phyloP scores from a whole-genome alignment of 192 early-diverging fungal genomes.

The Backusella circina region DNA sequence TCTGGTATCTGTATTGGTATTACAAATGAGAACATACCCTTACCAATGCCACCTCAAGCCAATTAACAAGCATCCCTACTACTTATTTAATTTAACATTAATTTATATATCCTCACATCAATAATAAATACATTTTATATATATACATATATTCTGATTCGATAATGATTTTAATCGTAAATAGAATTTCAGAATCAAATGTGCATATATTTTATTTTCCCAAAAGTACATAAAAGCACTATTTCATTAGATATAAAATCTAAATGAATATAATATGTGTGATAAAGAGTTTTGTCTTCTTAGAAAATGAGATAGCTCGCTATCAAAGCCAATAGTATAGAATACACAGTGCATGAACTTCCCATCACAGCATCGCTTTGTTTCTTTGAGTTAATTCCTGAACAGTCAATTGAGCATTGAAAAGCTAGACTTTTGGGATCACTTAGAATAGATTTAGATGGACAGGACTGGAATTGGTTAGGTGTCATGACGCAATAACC shows the following conservation, averaged over 20 bases:
- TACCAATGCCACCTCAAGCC: not conserved
- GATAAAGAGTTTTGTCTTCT: too few species aligned
- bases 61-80: not conserved
- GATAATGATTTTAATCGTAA: not conserved
- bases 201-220: too few species aligned
- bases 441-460: not conserved
- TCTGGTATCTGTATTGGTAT: not conserved
- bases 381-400: not conserved
- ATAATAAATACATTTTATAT: not conserved
- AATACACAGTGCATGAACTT: not conserved
- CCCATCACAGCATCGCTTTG: not conserved
- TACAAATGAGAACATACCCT: conserved; percentile 9
- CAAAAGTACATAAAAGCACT: not conserved
- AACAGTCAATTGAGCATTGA: conserved; percentile 29
- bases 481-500: conserved; percentile 17
- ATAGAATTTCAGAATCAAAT: not conserved
- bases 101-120: not conserved
- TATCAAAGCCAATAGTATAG: not conserved
- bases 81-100: not conserved
- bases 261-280: too few species aligned
- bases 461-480: conserved; percentile 31
- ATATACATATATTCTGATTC: too few species aligned
- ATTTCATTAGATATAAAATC: too few species aligned
- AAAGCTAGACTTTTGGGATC: conserved; percentile 24
- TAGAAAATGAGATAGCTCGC: not conserved